Percentiles rank a stretch among this genome's conserved stretches.
Evolutionary conservation across 306 rosid species (phyloP).

Genomic region (Alnus glutinosa): DNA sequence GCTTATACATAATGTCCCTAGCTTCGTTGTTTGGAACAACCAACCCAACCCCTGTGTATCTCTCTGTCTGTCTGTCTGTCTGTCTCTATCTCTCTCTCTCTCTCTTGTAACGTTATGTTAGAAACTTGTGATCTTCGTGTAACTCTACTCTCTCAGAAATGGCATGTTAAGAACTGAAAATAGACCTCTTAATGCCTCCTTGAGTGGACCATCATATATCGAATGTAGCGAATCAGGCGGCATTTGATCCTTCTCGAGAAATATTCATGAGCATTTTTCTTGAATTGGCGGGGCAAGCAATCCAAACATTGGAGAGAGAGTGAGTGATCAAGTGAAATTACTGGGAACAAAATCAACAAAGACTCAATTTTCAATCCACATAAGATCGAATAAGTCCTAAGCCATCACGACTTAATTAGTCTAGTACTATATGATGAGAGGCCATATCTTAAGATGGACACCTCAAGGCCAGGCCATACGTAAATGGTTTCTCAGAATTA

Average conservation of each 20-base stretch:
- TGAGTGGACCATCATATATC: not conserved
- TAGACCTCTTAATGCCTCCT: not conserved
- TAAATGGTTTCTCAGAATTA: not conserved
- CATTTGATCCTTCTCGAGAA: not conserved
- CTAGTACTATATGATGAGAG: too few relatives aligned
- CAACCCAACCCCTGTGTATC: not conserved
- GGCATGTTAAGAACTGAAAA: slow-evolving; percentile 39
- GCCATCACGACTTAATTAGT: too few relatives aligned
- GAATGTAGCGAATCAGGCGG: not conserved
- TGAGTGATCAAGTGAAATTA: not conserved
- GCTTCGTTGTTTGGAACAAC: slow-evolving; percentile 20
- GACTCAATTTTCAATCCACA: not conserved
- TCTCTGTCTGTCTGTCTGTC: too few relatives aligned
- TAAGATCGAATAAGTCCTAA: too few relatives aligned
- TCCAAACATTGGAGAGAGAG: not conserved
- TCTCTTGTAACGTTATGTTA: slow-evolving; percentile 31
- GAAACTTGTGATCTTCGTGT: slow-evolving; percentile 27
- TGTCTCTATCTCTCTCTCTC: slow-evolving; percentile 12
- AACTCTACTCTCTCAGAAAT: slow-evolving; percentile 31
- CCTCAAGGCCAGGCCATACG: not conserved
- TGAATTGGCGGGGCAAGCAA: not conserved
- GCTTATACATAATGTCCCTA: slow-evolving; percentile 8
- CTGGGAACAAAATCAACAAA: not conserved
- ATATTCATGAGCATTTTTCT: not conserved
- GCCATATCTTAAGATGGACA: too few relatives aligned